Evolutionary conservation across 352 stramenopile genomes (phyloP), one percentile per base, ranked within the genome.

Genomic region (Halophytophthora polymorphica): DNA sequence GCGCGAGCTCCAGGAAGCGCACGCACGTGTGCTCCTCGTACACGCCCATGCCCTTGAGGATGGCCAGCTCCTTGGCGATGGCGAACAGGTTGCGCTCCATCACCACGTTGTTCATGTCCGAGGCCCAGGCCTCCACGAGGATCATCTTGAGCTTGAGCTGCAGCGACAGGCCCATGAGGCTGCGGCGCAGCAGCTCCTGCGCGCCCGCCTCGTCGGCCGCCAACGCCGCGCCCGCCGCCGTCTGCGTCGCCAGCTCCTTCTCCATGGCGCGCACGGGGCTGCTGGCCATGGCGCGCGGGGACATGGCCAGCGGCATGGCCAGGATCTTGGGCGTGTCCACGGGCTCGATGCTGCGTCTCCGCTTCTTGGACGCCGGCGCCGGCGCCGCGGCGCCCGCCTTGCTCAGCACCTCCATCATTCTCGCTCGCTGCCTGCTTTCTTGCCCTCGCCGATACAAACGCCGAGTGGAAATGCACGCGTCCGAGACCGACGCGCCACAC

Each of bases 121-220:
- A 91, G 19, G 82, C 74, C 73, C 79, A 91, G 19, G 83, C 80
- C 46, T 93, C 83, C 28, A 89, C 75, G 35, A 93, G 54, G 37
- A 90, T 84, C 65, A 80, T 86, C 76, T 91, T 93, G 61, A 90
- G 77, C 64, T 90, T 90, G 54, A 90, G 75, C 64, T 90, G 77
- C 41, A 91, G 66, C 25, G 80, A 81, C 23, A 93, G 74, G 3
- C 82, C 77, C 73, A 90, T 85, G 52, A 93, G 72, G 43, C 66
- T 85, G 39, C 76, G 74, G 15, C 79, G 70, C 50, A 88, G 52
- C 6, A 77, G 62, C 22, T 79, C 69, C 8, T 71, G 64, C 19
- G 52, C 57, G 23, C 42, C 29, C 12, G 22, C 42, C 22, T 43
- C 33, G 48, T 55, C 37, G 18, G 49, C 60, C 25, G 23, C 28